Evolutionary conservation across 495 filamentous ascomycete species (phyloP), one percentile per base, ranked within the genome.

Genomic region (Parachaetomium inaequale): DNA sequence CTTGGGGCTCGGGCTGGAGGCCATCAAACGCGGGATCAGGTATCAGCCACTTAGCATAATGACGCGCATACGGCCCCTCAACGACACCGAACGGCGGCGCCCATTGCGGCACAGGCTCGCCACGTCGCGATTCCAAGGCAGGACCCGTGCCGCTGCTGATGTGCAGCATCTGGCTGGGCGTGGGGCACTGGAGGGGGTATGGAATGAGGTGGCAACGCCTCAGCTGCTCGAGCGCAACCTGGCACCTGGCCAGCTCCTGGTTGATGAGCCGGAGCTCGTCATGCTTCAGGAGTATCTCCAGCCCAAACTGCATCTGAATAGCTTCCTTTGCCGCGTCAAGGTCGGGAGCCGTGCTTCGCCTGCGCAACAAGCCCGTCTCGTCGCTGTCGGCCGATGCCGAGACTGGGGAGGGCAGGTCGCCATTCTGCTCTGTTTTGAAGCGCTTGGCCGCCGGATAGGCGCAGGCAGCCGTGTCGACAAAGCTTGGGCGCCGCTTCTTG

Each of bases 161-260:
- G 63, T 88, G 81, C 65, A 84, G 70, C 72, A 85, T 78, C 49
- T 85, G 85, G 56, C 84, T 76, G 34, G 83, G 81, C n/a, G 77
- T 81, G 19, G 84, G 86, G 56, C 81, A 77, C 47, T 77, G 75
- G 32, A 84, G 83, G 38, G 92, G 91, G 73, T 90, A 97, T 7
- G 94, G 93, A 55, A 96, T 91, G 67, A 97, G 78, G 66, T 91
- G 85, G 70, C 92, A 96, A 57, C 94, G 88, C 60, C 94, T 88
- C 51, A 98, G 82, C 73, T 98, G 94, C 75, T 98, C 94, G 64
- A 97, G 82, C n/a, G 92, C 89, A 66, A 92, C 79, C 79, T 97
- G 92, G 67, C 93, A 96, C 79, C 96, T 96, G 66, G 91, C 92
- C 63, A 98, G 84, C 74, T 98, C 93, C 75, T 96, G 92, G 72